Evolutionary conservation across 108 stramenopile species (phyloP).

Genomic region (Cyclotella atomus): DNA sequence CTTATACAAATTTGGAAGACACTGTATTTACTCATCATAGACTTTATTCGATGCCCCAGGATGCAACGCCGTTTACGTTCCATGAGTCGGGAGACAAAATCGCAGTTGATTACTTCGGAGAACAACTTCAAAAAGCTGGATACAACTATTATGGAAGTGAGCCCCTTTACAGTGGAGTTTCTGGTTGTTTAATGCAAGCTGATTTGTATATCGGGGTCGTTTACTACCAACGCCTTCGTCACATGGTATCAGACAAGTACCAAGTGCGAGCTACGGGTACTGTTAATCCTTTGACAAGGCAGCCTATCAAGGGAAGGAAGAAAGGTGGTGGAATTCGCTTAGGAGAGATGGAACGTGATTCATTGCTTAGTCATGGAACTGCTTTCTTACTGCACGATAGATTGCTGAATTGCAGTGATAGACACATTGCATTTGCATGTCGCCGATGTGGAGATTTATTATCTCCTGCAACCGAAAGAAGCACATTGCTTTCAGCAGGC

Average conservation of each 20-base stretch:
- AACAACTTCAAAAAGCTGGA: slow-evolving; percentile 96
- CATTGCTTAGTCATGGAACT: slow-evolving; percentile 94
- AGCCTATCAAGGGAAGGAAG: slow-evolving; percentile 99
- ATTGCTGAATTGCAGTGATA: slow-evolving; percentile 95
- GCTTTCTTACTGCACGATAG: slow-evolving; percentile 96
- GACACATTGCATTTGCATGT: slow-evolving; percentile 93
- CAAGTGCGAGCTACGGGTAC: slow-evolving; percentile 98
- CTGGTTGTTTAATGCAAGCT: slow-evolving; percentile 96
- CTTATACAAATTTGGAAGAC: too few species aligned
- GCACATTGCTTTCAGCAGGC: slow-evolving; percentile 78
- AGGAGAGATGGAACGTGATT: slow-evolving; percentile 99
- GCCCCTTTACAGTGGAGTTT: slow-evolving; percentile 97
- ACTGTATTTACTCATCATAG: too few species aligned
- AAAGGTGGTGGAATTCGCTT: slow-evolving; percentile 98
- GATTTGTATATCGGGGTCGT: slow-evolving; percentile 99
- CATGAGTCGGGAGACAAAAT: slow-evolving; percentile 93
- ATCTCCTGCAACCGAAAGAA: slow-evolving; percentile 82
- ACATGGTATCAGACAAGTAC: slow-evolving; percentile 99
- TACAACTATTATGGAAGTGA: slow-evolving; percentile 99
- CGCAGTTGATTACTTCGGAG: slow-evolving; percentile 98
- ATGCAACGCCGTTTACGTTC: slow-evolving; percentile 98
- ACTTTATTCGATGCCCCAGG: too few species aligned
- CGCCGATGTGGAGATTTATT: slow-evolving; percentile 90
- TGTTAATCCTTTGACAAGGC: slow-evolving; percentile 95
- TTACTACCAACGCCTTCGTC: slow-evolving; percentile 98